A percentile compares a stretch with the other conserved stretches of the same genome.
phyloP scores from a whole-genome alignment of 108 stramenopile genomes.

The Epithemia pelagica region DNA sequence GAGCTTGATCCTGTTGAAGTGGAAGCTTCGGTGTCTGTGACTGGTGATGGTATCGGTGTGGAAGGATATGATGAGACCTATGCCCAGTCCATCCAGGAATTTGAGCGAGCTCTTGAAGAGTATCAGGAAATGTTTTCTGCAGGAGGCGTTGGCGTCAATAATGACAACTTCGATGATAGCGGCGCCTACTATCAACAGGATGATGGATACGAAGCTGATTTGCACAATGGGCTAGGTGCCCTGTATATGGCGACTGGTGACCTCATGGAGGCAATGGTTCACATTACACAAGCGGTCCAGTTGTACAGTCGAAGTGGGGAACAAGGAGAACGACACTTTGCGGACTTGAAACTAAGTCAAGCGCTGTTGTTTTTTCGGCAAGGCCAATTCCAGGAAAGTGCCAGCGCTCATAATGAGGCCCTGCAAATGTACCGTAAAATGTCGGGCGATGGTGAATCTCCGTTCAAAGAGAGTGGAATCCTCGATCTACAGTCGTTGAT shows the following conservation, averaged over 20 bases:
- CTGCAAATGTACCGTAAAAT: slow-evolving; percentile 7
- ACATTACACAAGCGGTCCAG: slow-evolving; percentile 10
- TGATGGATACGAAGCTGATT: slow-evolving; percentile 17
- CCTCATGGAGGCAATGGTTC: slow-evolving; percentile 2
- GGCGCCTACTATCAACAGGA: slow-evolving; percentile 12
- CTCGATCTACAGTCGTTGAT: background rate
- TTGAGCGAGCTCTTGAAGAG: slow-evolving; percentile 4
- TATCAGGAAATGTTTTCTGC: slow-evolving; percentile 7
- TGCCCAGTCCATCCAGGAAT: background rate
- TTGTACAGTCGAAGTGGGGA: slow-evolving; percentile 3
- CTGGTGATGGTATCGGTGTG: background rate
- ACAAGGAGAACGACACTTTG: background rate
- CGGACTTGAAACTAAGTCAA: slow-evolving; percentile 6
- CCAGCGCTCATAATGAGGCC: slow-evolving; percentile 4
- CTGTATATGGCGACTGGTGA: slow-evolving; percentile 8
- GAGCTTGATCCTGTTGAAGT: background rate
- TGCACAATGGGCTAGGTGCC: slow-evolving; percentile 16
- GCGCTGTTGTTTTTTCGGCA: slow-evolving; percentile 7
- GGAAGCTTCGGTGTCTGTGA: background rate
- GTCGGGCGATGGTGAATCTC: slow-evolving; percentile 6
- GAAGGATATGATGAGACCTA: background rate
- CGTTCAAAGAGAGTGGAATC: background rate
- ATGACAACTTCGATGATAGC: background rate
- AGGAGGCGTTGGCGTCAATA: background rate
- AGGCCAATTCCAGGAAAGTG: slow-evolving; percentile 8